Evolutionary conservation across 352 stramenopile genomes (phyloP), one percentile per base, ranked within the genome.

Genomic region (Thalassiosira livingstoniorum): DNA sequence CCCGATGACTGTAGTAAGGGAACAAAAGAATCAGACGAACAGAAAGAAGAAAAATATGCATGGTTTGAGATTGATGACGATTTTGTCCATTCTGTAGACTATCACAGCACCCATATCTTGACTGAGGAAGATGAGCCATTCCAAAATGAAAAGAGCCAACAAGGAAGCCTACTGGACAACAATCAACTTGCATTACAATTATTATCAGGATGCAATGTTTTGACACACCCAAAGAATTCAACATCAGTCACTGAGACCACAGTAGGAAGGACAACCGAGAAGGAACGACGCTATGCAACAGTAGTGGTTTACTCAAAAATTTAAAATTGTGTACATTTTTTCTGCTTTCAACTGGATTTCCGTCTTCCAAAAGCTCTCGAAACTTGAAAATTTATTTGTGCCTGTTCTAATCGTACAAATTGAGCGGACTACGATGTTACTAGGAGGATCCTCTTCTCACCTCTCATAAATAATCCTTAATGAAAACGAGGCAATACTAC

Each of bases 11-110:
- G n/a, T n/a, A n/a, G n/a, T n/a, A n/a, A n/a, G n/a, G n/a, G n/a
- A n/a, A n/a, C n/a, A n/a, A n/a, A n/a, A n/a, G n/a, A n/a, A n/a
- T n/a, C n/a, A n/a, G n/a, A n/a, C n/a, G n/a, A n/a, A n/a, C 21
- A 27, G 11, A 27, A 27, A 5, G 21, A 58, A 58, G n/a, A 29
- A 29, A 58, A 25, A 58, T 25, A 7, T n/a, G 21, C 57, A 53
- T 86, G 78, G 78, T 60, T 58, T 42, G 72, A 81, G 68, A 35
- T 78, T 5, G 66, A 82, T 55, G 68, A 86, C 47, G 69, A 76
- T 39, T 29, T 45, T 37, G 51, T 85, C n/a, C 69, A 57, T 25
- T 27, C 37, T 65, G 60, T 85, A 51, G 15, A 76, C 34, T 1
- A 23, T 11, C 45, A 60, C 34, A 21, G 27, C 29, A 37, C 13